Evolutionary conservation across 83 land plant genomes (phyloP), one percentile per base, ranked within the genome.

Genomic region (Picea mariana): DNA sequence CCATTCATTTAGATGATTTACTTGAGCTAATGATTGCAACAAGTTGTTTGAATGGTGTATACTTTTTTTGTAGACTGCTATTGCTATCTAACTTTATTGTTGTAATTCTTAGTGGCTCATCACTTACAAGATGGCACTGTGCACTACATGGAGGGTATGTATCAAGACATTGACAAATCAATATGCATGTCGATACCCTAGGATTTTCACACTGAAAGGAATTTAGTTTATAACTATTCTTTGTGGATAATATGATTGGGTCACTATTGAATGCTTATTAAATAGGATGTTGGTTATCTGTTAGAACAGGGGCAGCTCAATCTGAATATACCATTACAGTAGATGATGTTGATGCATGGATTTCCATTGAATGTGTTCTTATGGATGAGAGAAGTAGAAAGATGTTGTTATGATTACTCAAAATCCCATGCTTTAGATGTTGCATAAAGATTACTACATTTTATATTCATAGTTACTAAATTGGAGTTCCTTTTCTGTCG

Each of bases 271-370:
- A 42, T 42, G 59, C 27, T 21, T 76, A 20, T 55, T 61, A 64
- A 84, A n/a, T 82, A 61, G 67, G 52, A 40, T 84, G 66, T 27
- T 68, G 31, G 23, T 9, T 24, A 44, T 59, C 62, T 85, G 77
- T 60, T 79, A 66, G 81, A 82, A 79, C 87, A 96, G 99, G 99
- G 9, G 99, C 99, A 49, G 93, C 93, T 61, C 95, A 93, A 87
- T 95, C 99, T 66, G 88, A 87, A 61, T 96, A 96, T 86, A 91
- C 94, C 26, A 91, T 96, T 38, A 95, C 94, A 42, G 99, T 98
- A 55, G 99, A 96, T 87, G 99, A 96, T 86, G 92, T 91, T 83
- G 98, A 93, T 62, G 84, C 93, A 24, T 90, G 87, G 49, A 93
- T 96, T 67, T 93, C 94, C 42, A 93, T 96, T 80, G 91, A 95